Base-by-base conservation (phyloP, 305 asterid genomes). In the Vinca major region DNA sequence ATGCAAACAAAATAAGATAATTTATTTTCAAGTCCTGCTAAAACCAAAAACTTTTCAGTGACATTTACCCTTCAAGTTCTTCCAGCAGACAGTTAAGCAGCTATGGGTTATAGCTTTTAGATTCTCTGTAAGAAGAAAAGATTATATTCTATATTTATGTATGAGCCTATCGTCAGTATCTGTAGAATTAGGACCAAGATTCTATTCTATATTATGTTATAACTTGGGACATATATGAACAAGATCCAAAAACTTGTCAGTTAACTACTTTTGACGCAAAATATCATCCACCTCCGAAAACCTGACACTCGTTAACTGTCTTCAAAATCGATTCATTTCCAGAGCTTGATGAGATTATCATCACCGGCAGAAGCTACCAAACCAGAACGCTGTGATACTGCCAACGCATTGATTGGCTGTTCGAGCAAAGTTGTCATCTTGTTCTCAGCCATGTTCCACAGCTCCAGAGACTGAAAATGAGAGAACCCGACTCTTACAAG, bases 381-480 rank as follows among this genome's bases (percentile, higher is more conserved):
- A 63, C 81, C 77, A 39, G 79, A 7, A n/a, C 16, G 21, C 19
- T 8, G 53, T 4, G 79, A 67, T 7, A 65, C 77, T 5, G 84
- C 79, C 73, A 80, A 65, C 11, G 58, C 45, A 41, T 14, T 36
- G 17, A 54, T 69, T 36, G 79, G 79, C 21, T 67, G 79, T 50
- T 45, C 71, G 19, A 66, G 62, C 26, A 57, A 47, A 8, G 69
- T 76, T 73, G 69, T 48, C 75, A 60, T 63, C 70, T 76, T 80
- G 75, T 76, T 73, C 63, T 76, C 84, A 39, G 81, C 73, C 77
- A 80, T 53, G 53, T 80, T 54, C 84, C 84, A 80, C 53, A 80
- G 74, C 72, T 80, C 84, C 77, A 80, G 73, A 56, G 75, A 70
- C 84, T 79, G 77, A 47, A 63, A 4, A 62, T 3, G n/a, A 63